Conservation (phyloP, 805 yeast genomes). For the Candida coquimbonensis region DNA sequence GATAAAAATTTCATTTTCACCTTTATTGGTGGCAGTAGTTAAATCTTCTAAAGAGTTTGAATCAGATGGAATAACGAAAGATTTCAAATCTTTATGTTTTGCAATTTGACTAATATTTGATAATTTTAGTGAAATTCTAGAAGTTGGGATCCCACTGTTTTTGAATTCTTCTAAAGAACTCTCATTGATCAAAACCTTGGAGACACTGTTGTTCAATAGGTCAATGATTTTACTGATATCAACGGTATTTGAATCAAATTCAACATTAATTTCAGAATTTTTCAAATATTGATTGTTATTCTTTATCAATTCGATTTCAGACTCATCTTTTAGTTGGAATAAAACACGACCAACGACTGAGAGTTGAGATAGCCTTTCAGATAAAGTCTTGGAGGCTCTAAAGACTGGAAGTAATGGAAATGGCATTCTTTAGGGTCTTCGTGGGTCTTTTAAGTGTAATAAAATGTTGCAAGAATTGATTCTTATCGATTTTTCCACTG, state of each 20-base stretch:
- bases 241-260: slow-evolving; percentile 19
- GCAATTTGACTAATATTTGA: slow-evolving; percentile 3
- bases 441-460: neutral
- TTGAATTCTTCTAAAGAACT: slow-evolving; percentile 27
- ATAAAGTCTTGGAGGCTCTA: slow-evolving; percentile 6
- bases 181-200: slow-evolving; percentile 34
- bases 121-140: slow-evolving; percentile 15
- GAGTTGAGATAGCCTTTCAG: slow-evolving; percentile 6
- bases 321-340: slow-evolving; percentile 17
- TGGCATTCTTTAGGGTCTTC: slow-evolving; percentile 21
- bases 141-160: slow-evolving; percentile 43
- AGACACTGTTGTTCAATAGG: slow-evolving; percentile 56
- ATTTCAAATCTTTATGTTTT: slow-evolving; percentile 7
- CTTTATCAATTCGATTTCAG: slow-evolving; percentile 14
- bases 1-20: slow-evolving; percentile 14
- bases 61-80: slow-evolving; percentile 17
- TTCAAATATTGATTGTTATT: slow-evolving; percentile 11
- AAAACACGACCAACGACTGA: slow-evolving; percentile 24
- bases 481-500: neutral
- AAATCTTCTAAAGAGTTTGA: slow-evolving; percentile 13
- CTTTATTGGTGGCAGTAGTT: slow-evolving; percentile 12
- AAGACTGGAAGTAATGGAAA: slow-evolving; percentile 33
- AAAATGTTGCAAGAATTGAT: neutral
- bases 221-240: slow-evolving; percentile 40
- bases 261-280: slow-evolving; percentile 21